Evolutionary conservation across 139 green algal species (phyloP).

Genomic region (Eudorina sp.): DNA sequence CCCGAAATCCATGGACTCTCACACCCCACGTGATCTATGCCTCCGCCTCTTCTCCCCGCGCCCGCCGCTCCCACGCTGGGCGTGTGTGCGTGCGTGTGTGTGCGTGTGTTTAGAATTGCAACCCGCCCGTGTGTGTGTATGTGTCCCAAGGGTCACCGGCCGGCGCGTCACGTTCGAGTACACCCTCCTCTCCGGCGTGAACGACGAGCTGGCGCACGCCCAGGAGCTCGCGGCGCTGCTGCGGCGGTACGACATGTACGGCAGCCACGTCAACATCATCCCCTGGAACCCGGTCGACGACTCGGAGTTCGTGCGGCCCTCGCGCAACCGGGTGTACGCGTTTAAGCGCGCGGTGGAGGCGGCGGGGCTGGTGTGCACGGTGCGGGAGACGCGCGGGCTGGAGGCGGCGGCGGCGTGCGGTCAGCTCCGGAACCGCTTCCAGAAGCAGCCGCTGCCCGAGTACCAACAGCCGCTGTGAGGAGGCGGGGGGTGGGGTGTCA

Average conservation of each 20-base stretch:
- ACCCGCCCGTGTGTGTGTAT: no score
- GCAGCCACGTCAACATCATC: conserved; percentile 91
- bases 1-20: no score
- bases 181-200: conserved; percentile 90
- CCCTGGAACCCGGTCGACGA: conserved; percentile 97
- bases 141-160: conserved; percentile 78
- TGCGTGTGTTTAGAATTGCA: no score
- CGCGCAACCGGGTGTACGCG: conserved; percentile 50
- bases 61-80: no score
- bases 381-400: conserved; percentile 84
- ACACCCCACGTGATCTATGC: no score
- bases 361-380: conserved; percentile 66
- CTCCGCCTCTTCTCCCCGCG: no score
- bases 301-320: conserved; percentile 83
- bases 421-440: conserved; percentile 94
- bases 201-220: conserved; percentile 79
- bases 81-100: no score
- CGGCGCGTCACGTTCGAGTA: conserved; percentile 98
- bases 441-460: conserved; percentile 85
- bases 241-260: conserved; percentile 70
- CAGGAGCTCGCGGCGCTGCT: conserved; percentile 86
- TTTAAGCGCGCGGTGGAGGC: conserved; percentile 78
- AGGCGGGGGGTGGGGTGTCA: neutral
- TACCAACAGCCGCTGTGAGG: conserved; percentile 57
- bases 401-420: conserved; percentile 97